phyloP scores from a whole-genome alignment of 257 asterid species.

The Nicotiana sylvestris region DNA sequence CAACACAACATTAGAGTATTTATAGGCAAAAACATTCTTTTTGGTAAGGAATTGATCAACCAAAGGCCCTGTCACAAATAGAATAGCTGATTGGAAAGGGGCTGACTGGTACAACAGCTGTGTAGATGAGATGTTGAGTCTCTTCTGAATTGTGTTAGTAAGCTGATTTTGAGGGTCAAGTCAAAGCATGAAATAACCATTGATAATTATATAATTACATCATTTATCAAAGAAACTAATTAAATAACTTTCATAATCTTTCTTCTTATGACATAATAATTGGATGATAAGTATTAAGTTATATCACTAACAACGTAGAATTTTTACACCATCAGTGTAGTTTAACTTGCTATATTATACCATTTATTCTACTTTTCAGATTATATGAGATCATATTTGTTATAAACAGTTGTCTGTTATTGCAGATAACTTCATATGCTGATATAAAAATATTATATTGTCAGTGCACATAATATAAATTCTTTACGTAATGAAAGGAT shows the following conservation, averaged over 20 bases:
- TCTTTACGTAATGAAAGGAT: slow-evolving; percentile 16
- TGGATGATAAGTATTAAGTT: not conserved
- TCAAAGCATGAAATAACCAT: slow-evolving; percentile 6
- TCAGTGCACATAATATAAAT: not conserved
- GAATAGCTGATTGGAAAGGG: slow-evolving; percentile 81
- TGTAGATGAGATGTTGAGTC: slow-evolving; percentile 72
- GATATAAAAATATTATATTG: not conserved
- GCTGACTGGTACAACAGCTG: slow-evolving; percentile 84
- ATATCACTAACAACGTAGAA: not conserved
- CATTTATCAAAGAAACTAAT: not conserved
- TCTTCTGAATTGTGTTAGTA: slow-evolving; percentile 87
- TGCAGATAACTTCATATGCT: not conserved
- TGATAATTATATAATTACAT: not conserved
- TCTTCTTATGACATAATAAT: not conserved
- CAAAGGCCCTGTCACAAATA: slow-evolving; percentile 66
- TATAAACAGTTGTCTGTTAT: not conserved
- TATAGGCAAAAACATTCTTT: slow-evolving; percentile 63
- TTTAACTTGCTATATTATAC: not conserved
- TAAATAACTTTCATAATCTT: not conserved
- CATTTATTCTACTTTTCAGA: not conserved
- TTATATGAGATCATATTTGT: not conserved
- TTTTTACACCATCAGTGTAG: not conserved
- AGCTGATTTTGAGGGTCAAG: slow-evolving; percentile 38
- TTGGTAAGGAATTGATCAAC: slow-evolving; percentile 74
- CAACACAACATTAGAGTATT: slow-evolving; percentile 57